Evolutionary conservation across 176 grass and related monocot species (phyloP), one percentile per base, ranked within the genome.

Genomic region (Rhynchospora tenuis): DNA sequence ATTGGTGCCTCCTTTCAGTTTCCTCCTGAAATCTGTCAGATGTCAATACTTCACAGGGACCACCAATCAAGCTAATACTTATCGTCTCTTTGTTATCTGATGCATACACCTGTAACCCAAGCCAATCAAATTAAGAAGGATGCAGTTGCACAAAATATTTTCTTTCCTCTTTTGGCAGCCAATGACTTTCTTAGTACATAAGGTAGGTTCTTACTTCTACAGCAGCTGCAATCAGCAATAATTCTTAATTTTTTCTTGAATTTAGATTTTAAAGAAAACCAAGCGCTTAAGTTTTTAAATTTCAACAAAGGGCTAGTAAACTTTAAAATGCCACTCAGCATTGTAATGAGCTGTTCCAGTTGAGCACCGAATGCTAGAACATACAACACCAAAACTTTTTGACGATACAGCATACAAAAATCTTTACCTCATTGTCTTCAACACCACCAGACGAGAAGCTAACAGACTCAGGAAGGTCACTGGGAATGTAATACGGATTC

Each of bases 31-130:
- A 87, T 54, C 22, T 73, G 51, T 84, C 65, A 72, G 33, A 72
- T 44, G 50, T 17, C 22, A 46, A 48, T 24, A 84, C 83, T 75
- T 84, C 70, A 89, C 88, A 92, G 80, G 67, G 84, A 82, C 90
- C 88, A 73, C 70, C 65, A 33, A 92, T 92, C 33, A 81, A 74
- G 77, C 59, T 82, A 82, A 80, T 29, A 66, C 68, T 83, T 85
- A 92, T 61, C 61, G 44, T 85, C 78, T 45, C 86, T 73, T 87
- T 79, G 81, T 85, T 65, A 73, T 85, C 78, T 46, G 85, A 89
- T 48, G 78, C 88, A 89, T 87, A 92, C 63, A 92, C 85, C 90
- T 89, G 88, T 80, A 71, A 85, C 28, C 65, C 11, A 83, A 28
- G 11, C 16, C 38, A 73, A 65, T 66, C 78, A 84, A 83, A 77